Evolutionary conservation across 345 rosid genomes (phyloP), one percentile per base, ranked within the genome.

Genomic region (Aquilaria yunnanensis): DNA sequence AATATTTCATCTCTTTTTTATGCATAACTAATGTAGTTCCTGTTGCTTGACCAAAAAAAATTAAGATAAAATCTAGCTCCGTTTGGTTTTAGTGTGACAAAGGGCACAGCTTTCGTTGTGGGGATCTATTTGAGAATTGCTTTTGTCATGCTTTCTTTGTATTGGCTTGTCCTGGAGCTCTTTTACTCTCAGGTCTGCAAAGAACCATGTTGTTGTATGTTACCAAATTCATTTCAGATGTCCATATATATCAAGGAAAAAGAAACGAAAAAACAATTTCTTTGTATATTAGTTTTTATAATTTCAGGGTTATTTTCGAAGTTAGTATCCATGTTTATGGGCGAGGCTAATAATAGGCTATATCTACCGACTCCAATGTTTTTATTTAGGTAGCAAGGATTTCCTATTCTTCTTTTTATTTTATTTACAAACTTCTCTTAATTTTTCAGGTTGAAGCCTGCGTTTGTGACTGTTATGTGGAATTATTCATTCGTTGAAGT

Each of bases 361-460:
- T 47, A 13, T 10, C 57, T 65, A 16, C 23, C 23, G 23, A 16
- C 23, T 16, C 23, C 23, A 16, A 16, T 16, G 23, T 16, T 16
- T 16, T 16, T 16, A 16, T 16, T 14, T n/a, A 51, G n/a, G 55
- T 51, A 7, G 55, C 29, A 54, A 16, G 33, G 30, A 23, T 54
- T 56, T 8, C 8, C 43, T 37, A 1, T n/a, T 10, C 45, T 45
- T 37, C 7, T 2, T 49, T 16, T n/a, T 11, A 6, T 65, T 30
- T 69, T 47, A 57, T 32, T 56, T 30, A 45, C 30, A 12, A 13
- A 14, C n/a, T 55, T 23, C 48, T 57, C 61, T 23, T 57, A 69
- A 12, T 59, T 79, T 62, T 54, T 63, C 76, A 77, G 80, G 70
- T 69, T 45, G 48, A 61, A 60, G 68, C 33, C 52, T 14, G 59